Percentiles rank a stretch among this genome's conserved stretches.
Conservation (phyloP, 169 alveolate genomes). For the Cystoisospora suis region DNA sequence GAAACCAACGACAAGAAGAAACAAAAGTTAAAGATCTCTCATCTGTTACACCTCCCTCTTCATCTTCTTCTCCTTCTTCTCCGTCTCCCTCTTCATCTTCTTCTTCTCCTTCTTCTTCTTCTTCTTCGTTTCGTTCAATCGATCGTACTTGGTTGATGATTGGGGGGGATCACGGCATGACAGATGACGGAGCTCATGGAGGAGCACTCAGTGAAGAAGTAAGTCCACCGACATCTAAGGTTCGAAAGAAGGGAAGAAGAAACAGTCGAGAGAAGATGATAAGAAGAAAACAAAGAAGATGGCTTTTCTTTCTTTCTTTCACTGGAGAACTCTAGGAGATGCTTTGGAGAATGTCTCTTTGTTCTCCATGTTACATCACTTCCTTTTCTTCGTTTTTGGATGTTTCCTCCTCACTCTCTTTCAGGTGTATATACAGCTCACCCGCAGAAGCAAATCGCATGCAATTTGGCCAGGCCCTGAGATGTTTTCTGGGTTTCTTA, state of each 20-base stretch:
- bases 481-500: no score
- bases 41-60: not conserved
- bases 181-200: conserved; percentile 85
- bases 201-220: conserved; percentile 78
- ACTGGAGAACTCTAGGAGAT: not conserved
- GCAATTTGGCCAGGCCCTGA: no score
- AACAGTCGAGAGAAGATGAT: no score
- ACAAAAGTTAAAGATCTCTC: no score
- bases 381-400: no score
- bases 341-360: no score
- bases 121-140: not conserved
- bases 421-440: no score
- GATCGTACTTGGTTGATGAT: conserved; percentile 70
- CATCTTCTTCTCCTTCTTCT: not conserved
- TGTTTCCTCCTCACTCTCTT: no score
- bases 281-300: not conserved
- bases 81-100: not conserved
- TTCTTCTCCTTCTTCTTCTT: not conserved
- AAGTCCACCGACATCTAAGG: no score
- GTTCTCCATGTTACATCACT: no score
- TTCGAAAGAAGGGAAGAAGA: not conserved
- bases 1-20: not conserved
- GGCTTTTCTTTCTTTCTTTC: not conserved
- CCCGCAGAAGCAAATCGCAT: no score
- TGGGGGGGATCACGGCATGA: conserved; percentile 87